Evolutionary conservation across 352 stramenopile species (phyloP).

Genomic region (Globisporangium yorkense): DNA sequence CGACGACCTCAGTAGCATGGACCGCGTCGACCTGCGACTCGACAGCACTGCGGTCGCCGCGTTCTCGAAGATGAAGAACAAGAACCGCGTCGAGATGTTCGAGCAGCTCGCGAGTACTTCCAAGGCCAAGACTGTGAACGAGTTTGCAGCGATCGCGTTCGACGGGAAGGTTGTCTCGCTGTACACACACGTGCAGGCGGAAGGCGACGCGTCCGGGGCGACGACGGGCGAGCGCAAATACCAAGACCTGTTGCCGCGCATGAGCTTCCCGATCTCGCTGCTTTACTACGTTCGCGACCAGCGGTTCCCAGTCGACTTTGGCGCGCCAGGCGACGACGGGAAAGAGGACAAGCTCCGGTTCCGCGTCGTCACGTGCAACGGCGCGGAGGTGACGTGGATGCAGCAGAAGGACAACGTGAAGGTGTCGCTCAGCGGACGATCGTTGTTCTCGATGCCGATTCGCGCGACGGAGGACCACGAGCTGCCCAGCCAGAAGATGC

Average conservation of each 20-base stretch:
- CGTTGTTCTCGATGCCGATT: constrained; percentile 59
- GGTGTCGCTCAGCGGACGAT: constrained; percentile 53
- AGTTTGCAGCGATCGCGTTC: constrained; percentile 56
- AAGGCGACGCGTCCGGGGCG: not conserved
- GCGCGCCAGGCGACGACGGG: constrained; percentile 15
- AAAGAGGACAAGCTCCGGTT: constrained; percentile 37
- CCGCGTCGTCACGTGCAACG: constrained; percentile 37
- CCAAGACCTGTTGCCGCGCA: constrained; percentile 21
- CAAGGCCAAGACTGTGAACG: constrained; percentile 20
- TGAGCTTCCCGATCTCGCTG: constrained; percentile 68
- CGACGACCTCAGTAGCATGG: constrained; percentile 37
- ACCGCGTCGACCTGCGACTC: constrained; percentile 56
- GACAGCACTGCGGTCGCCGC: constrained; percentile 27
- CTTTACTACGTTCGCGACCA: constrained; percentile 74
- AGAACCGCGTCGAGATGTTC: constrained; percentile 42
- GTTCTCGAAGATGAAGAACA: constrained; percentile 40
- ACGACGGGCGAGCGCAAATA: not conserved
- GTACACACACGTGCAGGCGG: constrained; percentile 32
- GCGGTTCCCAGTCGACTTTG: constrained; percentile 71
- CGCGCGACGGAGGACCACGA: constrained; percentile 24
- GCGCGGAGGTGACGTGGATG: constrained; percentile 40
- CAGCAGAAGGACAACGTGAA: constrained; percentile 58
- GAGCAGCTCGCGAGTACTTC: constrained; percentile 31
- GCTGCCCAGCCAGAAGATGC: constrained; percentile 22
- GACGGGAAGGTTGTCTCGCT: constrained; percentile 52